Conservation (phyloP, 148 eudicot genomes). For the Suaeda aralocaspica region DNA sequence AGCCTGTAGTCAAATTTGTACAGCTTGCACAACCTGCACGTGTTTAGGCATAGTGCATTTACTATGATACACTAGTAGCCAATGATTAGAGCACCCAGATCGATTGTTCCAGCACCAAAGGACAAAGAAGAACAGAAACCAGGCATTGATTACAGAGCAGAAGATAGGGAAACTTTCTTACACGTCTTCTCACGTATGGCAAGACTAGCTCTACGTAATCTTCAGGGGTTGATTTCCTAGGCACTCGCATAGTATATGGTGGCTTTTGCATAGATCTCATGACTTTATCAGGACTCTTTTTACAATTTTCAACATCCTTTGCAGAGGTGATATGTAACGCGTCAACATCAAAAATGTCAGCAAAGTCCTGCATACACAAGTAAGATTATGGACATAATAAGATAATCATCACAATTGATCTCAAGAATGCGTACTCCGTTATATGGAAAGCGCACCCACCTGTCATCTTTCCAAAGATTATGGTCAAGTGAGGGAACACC, state of each 20-base stretch:
- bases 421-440: background rate
- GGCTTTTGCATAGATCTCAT: constrained; percentile 87
- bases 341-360: constrained; percentile 82
- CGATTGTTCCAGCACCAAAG: background rate
- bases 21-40: constrained; percentile 89
- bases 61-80: background rate
- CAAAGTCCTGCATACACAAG: constrained; percentile 74
- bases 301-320: constrained; percentile 73
- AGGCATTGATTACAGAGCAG: no score
- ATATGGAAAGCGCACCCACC: constrained; percentile 39
- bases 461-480: constrained; percentile 93
- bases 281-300: constrained; percentile 84
- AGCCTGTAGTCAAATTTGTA: constrained; percentile 97
- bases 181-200: constrained; percentile 86
- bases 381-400: constrained; percentile 8
- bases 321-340: constrained; percentile 86
- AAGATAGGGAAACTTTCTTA: constrained; percentile 38
- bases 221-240: constrained; percentile 89
- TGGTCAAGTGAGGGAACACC: constrained; percentile 92
- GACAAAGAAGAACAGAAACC: background rate
- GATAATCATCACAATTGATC: background rate
- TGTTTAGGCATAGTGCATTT: background rate
- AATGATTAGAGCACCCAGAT: background rate
- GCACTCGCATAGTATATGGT: constrained; percentile 93
- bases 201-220: constrained; percentile 70